These are phyloP conservation scores for Sclerotinia borealis DNA, from an alignment of 2,329 filamentous ascomycete species.

Conservation along the genomic window DNA sequence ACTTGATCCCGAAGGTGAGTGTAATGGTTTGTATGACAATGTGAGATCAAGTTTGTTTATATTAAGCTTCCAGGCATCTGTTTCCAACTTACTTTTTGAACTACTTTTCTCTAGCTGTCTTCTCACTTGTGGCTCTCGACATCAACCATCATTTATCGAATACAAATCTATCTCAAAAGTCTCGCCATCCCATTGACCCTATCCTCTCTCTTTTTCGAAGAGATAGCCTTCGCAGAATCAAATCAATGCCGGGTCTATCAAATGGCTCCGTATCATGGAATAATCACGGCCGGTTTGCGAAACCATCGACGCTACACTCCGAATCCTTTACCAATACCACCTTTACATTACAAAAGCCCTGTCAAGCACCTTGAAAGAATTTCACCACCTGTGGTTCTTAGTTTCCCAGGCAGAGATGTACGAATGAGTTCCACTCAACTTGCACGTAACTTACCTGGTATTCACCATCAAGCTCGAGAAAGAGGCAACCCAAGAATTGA, in stretches of 20 bases:
- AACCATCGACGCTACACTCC: neutral
- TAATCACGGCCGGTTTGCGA: constrained; percentile 7
- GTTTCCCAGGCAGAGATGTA: neutral
- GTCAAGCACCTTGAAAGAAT: constrained; percentile 1
- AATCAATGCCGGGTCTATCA: neutral
- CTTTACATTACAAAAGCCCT: neutral
- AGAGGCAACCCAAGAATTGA: constrained; percentile 1
- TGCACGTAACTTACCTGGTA: neutral
- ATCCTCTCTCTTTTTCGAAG: neutral
- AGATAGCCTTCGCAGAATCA: neutral
- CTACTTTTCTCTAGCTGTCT: neutral
- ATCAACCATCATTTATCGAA: neutral
- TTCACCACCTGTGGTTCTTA: constrained; percentile 2
- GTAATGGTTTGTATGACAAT: neutral
- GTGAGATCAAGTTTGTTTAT: neutral
- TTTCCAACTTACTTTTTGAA: neutral
- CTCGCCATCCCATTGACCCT: neutral
- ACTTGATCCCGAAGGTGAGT: neutral
- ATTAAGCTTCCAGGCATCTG: neutral
- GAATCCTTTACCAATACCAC: neutral
- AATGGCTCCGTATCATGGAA: constrained; percentile 12
- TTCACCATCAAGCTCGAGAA: constrained; percentile 7
- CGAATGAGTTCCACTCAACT: neutral
- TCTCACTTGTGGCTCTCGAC: neutral
- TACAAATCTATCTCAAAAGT: neutral